A percentile compares a stretch with the other conserved stretches of the same genome.
These are phyloP conservation scores for Cyberlindnera lachancei DNA, from an alignment of 805 yeast species.

Conservation along the genomic window DNA sequence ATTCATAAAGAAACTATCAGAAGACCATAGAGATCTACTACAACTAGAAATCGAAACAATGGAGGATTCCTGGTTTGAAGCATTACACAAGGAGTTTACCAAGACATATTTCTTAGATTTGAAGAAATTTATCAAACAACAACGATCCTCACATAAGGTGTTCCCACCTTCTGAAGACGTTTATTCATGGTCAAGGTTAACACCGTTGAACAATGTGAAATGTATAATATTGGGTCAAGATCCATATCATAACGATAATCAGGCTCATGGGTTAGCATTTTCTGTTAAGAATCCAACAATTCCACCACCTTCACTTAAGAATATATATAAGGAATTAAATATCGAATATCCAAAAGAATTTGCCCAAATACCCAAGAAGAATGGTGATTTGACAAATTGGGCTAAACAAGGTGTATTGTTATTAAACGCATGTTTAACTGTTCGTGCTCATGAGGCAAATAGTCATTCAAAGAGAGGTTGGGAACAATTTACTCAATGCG, in stretches of 20 bases:
- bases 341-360: slow-evolving; percentile 70
- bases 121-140: slow-evolving; percentile 57
- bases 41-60: slow-evolving; percentile 61
- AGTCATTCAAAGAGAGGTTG: slow-evolving; percentile 89
- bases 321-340: slow-evolving; percentile 74
- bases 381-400: slow-evolving; percentile 69
- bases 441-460: slow-evolving; percentile 86
- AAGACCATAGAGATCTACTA: slow-evolving; percentile 44
- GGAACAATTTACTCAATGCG: slow-evolving; percentile 81
- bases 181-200: slow-evolving; percentile 86
- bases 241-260: slow-evolving; percentile 88
- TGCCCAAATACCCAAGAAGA: slow-evolving; percentile 45
- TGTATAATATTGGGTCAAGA: slow-evolving; percentile 91
- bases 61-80: slow-evolving; percentile 72
- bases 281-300: slow-evolving; percentile 79
- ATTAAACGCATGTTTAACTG: slow-evolving; percentile 85
- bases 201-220: slow-evolving; percentile 67
- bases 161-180: slow-evolving; percentile 76
- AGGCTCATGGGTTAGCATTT: slow-evolving; percentile 96
- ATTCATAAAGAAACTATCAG: slow-evolving; percentile 8
- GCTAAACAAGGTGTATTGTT: slow-evolving; percentile 80
- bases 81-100: slow-evolving; percentile 61
- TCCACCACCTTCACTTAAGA: slow-evolving; percentile 82
- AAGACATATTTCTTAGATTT: slow-evolving; percentile 78
- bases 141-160: slow-evolving; percentile 39